These are phyloP conservation scores for Erodium trifolium DNA, from an alignment of 441 rosid genomes.

Conservation along the genomic window DNA sequence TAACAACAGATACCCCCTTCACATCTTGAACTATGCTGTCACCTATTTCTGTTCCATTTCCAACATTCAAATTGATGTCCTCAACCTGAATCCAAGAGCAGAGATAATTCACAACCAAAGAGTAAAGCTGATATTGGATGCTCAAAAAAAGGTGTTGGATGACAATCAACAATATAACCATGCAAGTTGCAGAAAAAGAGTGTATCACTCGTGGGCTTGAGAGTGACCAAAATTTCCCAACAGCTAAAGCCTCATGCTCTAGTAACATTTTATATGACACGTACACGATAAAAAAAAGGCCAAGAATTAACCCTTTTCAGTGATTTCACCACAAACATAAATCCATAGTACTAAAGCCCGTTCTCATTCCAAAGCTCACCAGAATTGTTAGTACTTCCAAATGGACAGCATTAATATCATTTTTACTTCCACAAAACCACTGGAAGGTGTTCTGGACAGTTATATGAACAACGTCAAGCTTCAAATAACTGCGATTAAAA, in stretches of 20 bases:
- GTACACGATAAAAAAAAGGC: constrained; percentile 6
- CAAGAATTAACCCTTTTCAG: constrained; percentile 3
- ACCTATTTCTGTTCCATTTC: constrained; percentile 64
- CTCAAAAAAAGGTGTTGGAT: neutral
- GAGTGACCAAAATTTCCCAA: constrained; percentile 10
- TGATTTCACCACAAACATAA: constrained; percentile 12
- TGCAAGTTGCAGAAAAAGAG: constrained; percentile 11
- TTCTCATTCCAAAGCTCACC: constrained; percentile 44
- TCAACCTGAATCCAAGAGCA: constrained; percentile 44
- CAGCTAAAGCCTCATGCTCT: neutral
- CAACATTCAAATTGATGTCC: constrained; percentile 95
- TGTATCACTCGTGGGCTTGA: constrained; percentile 8
- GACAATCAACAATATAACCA: constrained; percentile 4
- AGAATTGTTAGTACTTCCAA: constrained; percentile 64
- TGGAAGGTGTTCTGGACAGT: constrained; percentile 76
- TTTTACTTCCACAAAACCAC: constrained; percentile 74
- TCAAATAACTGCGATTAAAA: constrained; percentile 61
- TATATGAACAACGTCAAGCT: constrained; percentile 95
- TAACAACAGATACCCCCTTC: constrained; percentile 78
- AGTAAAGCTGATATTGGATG: neutral
- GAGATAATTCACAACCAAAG: neutral
- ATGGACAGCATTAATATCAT: constrained; percentile 76
- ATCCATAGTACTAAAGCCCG: constrained; percentile 13
- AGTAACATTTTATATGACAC: constrained; percentile 8
- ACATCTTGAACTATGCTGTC: constrained; percentile 91